phyloP scores from a whole-genome alignment of 2,329 filamentous ascomycete genomes.

The Chaetomium sp. region DNA sequence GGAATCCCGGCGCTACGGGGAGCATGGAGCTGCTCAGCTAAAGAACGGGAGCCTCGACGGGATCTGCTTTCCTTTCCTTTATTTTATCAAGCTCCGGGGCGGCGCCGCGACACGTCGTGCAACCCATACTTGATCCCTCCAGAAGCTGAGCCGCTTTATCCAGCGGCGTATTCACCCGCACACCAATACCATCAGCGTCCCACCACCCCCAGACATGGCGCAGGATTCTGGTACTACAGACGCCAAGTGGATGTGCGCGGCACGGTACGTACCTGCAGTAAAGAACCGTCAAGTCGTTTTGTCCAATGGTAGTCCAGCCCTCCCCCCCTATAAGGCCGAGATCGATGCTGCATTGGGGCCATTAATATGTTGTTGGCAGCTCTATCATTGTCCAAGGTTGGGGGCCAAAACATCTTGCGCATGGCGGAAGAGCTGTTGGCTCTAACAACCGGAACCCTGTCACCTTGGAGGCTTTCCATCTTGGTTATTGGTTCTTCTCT shows the following conservation, averaged over 20 bases:
- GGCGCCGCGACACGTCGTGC: background rate
- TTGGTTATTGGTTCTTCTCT: background rate
- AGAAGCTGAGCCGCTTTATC: no score
- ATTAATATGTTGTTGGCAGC: background rate
- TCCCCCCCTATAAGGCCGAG: background rate
- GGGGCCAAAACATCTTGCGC: background rate
- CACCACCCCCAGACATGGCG: no score
- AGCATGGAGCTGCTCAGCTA: background rate
- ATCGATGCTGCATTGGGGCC: background rate
- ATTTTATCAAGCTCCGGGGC: background rate
- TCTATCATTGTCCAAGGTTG: background rate
- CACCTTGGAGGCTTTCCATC: background rate
- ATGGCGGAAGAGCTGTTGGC: background rate
- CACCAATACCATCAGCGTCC: no score
- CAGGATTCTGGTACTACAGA: no score
- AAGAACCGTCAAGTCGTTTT: background rate
- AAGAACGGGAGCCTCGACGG: background rate
- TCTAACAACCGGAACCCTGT: no score
- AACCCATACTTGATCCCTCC: background rate
- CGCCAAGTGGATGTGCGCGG: background rate
- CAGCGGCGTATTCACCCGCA: no score
- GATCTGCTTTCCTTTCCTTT: background rate
- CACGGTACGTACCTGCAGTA: background rate
- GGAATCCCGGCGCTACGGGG: background rate
- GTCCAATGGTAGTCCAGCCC: background rate